phyloP scores from a whole-genome alignment of 441 rosid species.

The Jatropha multifida region DNA sequence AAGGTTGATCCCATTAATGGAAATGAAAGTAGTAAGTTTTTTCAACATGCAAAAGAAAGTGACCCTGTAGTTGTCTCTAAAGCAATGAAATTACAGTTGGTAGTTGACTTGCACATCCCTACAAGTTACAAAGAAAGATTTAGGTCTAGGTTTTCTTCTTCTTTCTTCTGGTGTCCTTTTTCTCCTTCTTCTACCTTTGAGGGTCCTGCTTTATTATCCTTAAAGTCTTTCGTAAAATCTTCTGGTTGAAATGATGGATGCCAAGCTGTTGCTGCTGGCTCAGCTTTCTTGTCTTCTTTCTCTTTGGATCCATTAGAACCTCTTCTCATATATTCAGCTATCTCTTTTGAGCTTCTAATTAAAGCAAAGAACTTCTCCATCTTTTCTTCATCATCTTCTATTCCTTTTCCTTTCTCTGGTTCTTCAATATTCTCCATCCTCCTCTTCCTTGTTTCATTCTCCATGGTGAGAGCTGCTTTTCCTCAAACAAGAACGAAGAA shows the following conservation, averaged over 20 bases:
- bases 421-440: conserved; percentile 30
- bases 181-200: conserved; percentile 13
- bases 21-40: too few species aligned
- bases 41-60: too few species aligned
- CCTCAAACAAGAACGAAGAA: neutral
- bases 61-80: too few species aligned
- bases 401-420: conserved; percentile 23
- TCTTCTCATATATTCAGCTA: conserved; percentile 34
- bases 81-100: too few species aligned
- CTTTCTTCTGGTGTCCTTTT: conserved; percentile 12
- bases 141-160: conserved; percentile 38
- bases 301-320: conserved; percentile 4
- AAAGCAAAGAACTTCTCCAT: conserved; percentile 65
- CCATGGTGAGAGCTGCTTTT: conserved; percentile 26
- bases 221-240: conserved; percentile 38
- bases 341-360: conserved; percentile 48
- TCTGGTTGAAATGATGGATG: conserved; percentile 47
- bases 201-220: neutral
- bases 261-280: conserved; percentile 25
- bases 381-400: conserved; percentile 43
- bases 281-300: conserved; percentile 24
- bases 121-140: conserved; percentile 51
- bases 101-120: too few species aligned
- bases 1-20: too few species aligned
- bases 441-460: conserved; percentile 44